Conservation (phyloP, 202 grass and related monocot species). For the Elaeis oleifera region DNA sequence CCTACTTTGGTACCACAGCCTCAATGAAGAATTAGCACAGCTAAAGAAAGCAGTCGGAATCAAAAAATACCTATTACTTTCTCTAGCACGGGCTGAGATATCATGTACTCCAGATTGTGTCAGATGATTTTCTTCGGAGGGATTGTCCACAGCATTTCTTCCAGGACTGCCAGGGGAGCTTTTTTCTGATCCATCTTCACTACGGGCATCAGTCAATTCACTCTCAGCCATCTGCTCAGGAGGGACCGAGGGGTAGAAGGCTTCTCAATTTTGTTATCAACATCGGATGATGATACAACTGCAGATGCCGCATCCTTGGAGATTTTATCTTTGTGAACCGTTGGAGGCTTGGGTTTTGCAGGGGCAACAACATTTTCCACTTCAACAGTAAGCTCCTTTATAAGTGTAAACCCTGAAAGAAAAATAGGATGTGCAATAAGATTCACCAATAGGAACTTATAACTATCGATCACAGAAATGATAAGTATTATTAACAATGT, state of each 20-base stretch:
- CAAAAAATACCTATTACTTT: constrained; percentile 64
- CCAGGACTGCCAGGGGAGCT: constrained; percentile 59
- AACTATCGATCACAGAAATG: no score
- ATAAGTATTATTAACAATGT: no score
- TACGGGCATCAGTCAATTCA: constrained; percentile 31
- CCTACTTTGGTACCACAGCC: no score
- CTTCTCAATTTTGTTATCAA: constrained; percentile 56
- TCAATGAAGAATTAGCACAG: no score
- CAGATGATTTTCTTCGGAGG: constrained; percentile 38
- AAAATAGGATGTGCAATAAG: constrained; percentile 15
- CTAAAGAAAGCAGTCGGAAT: background rate
- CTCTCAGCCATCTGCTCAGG: constrained; percentile 35
- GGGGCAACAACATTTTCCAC: constrained; percentile 40
- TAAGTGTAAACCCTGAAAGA: constrained; percentile 70
- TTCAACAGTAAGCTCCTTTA: constrained; percentile 95
- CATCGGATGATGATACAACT: constrained; percentile 37
- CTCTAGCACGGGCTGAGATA: constrained; percentile 46
- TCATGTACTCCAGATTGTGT: constrained; percentile 45
- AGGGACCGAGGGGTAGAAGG: constrained; percentile 18
- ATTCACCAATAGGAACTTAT: background rate
- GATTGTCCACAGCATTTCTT: constrained; percentile 38
- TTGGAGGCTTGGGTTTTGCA: constrained; percentile 44
- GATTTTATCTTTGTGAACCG: constrained; percentile 41
- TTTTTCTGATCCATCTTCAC: constrained; percentile 38
- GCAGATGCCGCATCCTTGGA: constrained; percentile 36